Evolutionary conservation across 164 flowering plant species (phyloP).

Genomic region (Akebia trifoliata): DNA sequence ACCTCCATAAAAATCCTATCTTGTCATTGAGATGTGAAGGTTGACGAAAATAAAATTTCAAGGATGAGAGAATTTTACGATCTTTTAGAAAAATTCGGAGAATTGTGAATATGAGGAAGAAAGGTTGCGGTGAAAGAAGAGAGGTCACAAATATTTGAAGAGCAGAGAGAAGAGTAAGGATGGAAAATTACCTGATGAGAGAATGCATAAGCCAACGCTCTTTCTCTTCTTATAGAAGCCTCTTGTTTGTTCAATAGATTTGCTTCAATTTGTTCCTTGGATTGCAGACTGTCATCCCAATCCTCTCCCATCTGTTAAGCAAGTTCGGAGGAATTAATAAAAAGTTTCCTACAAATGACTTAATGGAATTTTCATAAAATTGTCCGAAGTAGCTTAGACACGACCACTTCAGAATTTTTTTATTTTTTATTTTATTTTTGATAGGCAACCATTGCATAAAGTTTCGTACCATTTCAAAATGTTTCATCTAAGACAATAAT

Average conservation of each 20-base stretch:
- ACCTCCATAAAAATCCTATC: too few relatives aligned
- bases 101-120: too few relatives aligned
- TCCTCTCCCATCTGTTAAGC: constrained; percentile 59
- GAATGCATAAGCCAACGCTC: constrained; percentile 81
- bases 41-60: too few relatives aligned
- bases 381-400: not conserved
- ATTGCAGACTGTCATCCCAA: constrained; percentile 84
- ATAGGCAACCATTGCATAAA: too few relatives aligned
- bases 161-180: not conserved
- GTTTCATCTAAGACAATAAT: too few relatives aligned
- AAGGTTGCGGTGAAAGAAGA: too few relatives aligned
- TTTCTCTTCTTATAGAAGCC: constrained; percentile 82
- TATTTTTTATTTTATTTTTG: too few relatives aligned
- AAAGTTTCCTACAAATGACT: not conserved
- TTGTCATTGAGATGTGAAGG: too few relatives aligned
- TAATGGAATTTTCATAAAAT: not conserved
- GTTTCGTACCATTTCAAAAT: too few relatives aligned
- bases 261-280: constrained; percentile 81
- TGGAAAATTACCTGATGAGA: constrained; percentile 62
- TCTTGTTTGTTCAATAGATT: constrained; percentile 56
- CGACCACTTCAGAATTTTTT: too few relatives aligned
- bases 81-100: too few relatives aligned
- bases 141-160: not conserved
- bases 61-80: too few relatives aligned
- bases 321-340: not conserved